phyloP scores from a whole-genome alignment of 139 green algal species.

The Tetraselmis chui region DNA sequence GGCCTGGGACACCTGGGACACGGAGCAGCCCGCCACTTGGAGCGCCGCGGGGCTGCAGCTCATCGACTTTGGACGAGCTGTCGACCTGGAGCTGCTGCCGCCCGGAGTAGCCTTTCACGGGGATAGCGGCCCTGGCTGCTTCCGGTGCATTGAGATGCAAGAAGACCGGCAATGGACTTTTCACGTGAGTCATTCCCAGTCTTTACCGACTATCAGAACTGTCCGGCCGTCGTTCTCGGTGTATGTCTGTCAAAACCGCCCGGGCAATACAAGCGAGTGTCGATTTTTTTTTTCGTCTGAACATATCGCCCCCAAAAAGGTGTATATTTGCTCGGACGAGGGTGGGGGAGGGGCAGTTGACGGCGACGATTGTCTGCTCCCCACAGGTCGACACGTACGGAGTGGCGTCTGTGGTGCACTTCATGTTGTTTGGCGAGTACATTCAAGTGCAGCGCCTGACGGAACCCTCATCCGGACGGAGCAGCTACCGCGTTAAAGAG shows the following conservation, averaged over 20 bases:
- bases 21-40: neutral
- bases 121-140: constrained; percentile 30
- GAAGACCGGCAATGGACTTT: constrained; percentile 23
- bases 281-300: no score
- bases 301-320: no score
- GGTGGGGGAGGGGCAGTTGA: no score
- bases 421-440: constrained; percentile 41
- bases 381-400: constrained; percentile 36
- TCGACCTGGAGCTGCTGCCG: constrained; percentile 43
- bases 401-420: constrained; percentile 25
- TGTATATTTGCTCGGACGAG: no score
- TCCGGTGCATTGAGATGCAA: constrained; percentile 48
- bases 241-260: no score
- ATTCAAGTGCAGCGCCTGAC: constrained; percentile 36
- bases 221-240: no score
- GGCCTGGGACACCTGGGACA: neutral
- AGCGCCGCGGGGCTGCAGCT: constrained; percentile 14
- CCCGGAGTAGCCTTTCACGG: constrained; percentile 20
- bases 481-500: constrained; percentile 14
- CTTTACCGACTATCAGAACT: no score
- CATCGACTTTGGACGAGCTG: constrained; percentile 43
- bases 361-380: neutral
- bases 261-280: no score
- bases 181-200: no score
- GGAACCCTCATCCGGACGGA: neutral